A percentile compares a stretch with the other conserved stretches of the same genome.
These are phyloP conservation scores for Chalaropsis ovoidea DNA, from an alignment of 2,329 filamentous ascomycete genomes.

Conservation along the genomic window DNA sequence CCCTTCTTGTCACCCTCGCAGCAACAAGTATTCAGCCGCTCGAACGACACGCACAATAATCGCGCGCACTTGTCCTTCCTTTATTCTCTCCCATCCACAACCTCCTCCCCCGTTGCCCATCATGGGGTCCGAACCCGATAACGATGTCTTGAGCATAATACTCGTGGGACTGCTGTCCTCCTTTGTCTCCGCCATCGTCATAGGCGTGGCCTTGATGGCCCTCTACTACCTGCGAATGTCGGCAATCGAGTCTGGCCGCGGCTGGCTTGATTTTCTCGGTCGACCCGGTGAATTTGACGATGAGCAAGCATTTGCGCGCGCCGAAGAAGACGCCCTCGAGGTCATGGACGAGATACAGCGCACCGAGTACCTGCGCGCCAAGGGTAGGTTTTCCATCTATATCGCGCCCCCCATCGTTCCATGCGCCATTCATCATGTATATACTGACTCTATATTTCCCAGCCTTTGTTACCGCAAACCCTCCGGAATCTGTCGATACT, in stretches of 20 bases:
- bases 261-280: conserved; percentile 69
- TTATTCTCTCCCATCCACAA: background rate
- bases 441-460: conserved; percentile 12
- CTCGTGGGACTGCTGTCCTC: conserved; percentile 81
- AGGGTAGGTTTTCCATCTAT: conserved; percentile 50
- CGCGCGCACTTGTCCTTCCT: background rate
- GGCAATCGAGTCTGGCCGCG: conserved; percentile 19
- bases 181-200: conserved; percentile 71
- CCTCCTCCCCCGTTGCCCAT: background rate
- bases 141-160: conserved; percentile 33
- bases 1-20: background rate
- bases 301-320: conserved; percentile 84
- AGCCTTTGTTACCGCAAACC: conserved; percentile 93
- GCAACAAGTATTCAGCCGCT: background rate
- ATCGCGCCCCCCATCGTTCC: background rate
- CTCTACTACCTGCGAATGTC: conserved; percentile 58
- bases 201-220: conserved; percentile 47
- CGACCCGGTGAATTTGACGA: conserved; percentile 95
- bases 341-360: conserved; percentile 88
- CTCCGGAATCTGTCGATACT: conserved; percentile 86
- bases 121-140: conserved; percentile 23
- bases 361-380: conserved; percentile 85
- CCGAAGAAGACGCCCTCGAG: conserved; percentile 91
- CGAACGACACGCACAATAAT: background rate
- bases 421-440: background rate